Evolutionary conservation across 768 basidiomycete species (phyloP), one percentile per base, ranked within the genome.

Genomic region (Leccinum truebloodii): DNA sequence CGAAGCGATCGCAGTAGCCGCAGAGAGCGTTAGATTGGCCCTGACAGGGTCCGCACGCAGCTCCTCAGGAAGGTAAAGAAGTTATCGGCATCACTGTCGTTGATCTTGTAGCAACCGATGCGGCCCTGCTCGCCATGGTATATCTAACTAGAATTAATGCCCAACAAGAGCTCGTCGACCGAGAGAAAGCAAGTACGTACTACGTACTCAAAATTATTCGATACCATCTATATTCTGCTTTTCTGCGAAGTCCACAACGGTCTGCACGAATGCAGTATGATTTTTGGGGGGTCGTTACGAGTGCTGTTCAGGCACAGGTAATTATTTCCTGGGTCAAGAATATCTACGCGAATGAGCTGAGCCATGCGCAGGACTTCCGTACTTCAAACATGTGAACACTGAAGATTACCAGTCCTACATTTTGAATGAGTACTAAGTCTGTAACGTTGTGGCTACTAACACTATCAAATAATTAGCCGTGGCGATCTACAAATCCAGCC

Each of bases 11-110:
- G 84, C 77, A 18, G 83, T 81, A 3, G 93, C 88, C 3, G 87
- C 86, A 18, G 90, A 86, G 50, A 96, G 75, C 26, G 85, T 85
- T 51, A 92, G 71, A 2, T 82, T 80, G 4, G 78, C 68, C 0
- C 81, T 78, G 1, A 81, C 77, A 7, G 86, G 76, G 39, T 83
- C 76, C 10, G 65, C 61, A 50, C 90, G 85, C 22, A 96, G 83
- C 44, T 82, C 80, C 65, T 86, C 13, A 96, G 79, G 78, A 95
- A 92, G 4, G 75, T 62, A 35, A 95, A 82, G 74, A 89, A 91
- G 72, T 97, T 95, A 32, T 81, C 76, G 0, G 86, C 83, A 70
- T 97, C 95, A 57, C 79, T 61, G 2, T 54, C 9, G 20, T 71
- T 73, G 60, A 87, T 79, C 0, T 71, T 71, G 71, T 95, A 96